phyloP scores from a whole-genome alignment of 495 filamentous ascomycete genomes.

The Neurospora sp. region DNA sequence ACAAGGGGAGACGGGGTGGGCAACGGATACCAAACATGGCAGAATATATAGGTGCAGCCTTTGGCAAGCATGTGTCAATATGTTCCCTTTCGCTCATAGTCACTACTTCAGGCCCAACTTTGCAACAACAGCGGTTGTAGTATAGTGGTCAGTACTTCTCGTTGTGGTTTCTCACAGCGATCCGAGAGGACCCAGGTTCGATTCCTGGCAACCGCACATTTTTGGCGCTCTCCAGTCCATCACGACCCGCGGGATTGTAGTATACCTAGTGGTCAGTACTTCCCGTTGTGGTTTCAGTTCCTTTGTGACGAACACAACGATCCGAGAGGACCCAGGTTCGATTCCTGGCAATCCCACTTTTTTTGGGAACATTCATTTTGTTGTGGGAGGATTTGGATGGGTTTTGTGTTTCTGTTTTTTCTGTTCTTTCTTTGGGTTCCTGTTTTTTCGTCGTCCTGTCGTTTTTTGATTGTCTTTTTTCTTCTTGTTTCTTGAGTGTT shows the following conservation, averaged over 20 bases:
- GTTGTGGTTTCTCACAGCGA: background rate
- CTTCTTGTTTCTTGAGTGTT: background rate
- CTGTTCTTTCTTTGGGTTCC: background rate
- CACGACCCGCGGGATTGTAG: background rate
- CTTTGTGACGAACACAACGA: background rate
- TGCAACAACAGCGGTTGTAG: background rate
- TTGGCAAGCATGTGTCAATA: background rate
- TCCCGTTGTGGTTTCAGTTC: background rate
- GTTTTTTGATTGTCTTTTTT: accelerated
- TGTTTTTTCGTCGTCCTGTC: background rate
- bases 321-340: background rate
- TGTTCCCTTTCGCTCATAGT: background rate
- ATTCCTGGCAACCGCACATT: background rate
- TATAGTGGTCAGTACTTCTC: background rate
- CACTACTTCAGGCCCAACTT: background rate
- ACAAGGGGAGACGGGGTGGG: background rate
- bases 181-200: background rate
- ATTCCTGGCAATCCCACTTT: background rate
- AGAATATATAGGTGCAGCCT: background rate
- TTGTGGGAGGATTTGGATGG: background rate
- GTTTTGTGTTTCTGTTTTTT: background rate
- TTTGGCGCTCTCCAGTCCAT: background rate
- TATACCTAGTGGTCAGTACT: background rate
- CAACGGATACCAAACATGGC: too few relatives aligned
- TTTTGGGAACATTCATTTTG: background rate